Conservation (phyloP, 2,329 filamentous ascomycete species). For the Penicillium brasilianum region DNA sequence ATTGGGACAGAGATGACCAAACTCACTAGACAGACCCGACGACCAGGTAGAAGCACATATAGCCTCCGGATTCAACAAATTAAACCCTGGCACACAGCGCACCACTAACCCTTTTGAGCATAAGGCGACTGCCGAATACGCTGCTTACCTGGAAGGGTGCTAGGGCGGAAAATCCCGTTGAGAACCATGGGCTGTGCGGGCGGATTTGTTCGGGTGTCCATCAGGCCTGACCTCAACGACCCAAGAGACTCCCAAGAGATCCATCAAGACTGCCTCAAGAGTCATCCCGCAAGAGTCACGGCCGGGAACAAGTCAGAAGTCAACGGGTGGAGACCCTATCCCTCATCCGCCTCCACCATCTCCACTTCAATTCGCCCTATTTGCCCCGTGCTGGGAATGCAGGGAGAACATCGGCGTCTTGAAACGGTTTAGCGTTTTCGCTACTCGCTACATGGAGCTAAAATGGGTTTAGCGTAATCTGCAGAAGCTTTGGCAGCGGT, state of each 20-base stretch:
- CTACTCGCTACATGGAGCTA: constrained; percentile 35
- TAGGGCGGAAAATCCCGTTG: constrained; percentile 15
- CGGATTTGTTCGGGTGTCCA: constrained; percentile 22
- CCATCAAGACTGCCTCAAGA: not conserved
- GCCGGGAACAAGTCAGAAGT: constrained; percentile 1
- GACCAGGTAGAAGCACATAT: not conserved
- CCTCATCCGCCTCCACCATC: constrained; percentile 5
- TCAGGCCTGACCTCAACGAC: not conserved
- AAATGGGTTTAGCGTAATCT: constrained; percentile 25
- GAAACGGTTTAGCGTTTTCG: constrained; percentile 17
- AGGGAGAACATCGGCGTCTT: not conserved
- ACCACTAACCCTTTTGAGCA: not conserved
- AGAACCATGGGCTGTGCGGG: constrained; percentile 16
- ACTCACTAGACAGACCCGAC: not conserved
- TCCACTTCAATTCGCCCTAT: not conserved
- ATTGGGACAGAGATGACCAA: not conserved
- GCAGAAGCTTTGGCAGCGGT: constrained; percentile 10
- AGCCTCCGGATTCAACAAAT: not conserved
- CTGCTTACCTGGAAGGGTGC: constrained; percentile 11
- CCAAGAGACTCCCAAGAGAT: not conserved
- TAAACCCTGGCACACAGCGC: not conserved
- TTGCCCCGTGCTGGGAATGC: constrained; percentile 1
- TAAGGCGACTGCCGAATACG: constrained; percentile 9
- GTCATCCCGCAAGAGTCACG: constrained; percentile 1
- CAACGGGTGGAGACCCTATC: not conserved